These are phyloP conservation scores for Acanthochlamys bracteata DNA, from an alignment of 106 monocot species.

Conservation along the genomic window DNA sequence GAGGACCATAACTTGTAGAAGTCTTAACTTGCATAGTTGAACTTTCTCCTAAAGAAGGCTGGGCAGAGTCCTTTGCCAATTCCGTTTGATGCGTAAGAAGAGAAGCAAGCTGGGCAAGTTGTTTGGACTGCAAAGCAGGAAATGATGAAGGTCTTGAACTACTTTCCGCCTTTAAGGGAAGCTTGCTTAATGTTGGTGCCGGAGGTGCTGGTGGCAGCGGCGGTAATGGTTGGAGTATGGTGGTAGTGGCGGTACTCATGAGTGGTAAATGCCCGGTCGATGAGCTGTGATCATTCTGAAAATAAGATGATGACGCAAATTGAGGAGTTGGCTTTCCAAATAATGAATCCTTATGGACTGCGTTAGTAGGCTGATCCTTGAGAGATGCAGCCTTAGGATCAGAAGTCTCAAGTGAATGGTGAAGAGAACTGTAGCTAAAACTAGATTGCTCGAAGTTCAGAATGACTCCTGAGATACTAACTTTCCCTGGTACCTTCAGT, in stretches of 20 bases:
- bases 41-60: slow-evolving; percentile 11
- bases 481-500: slow-evolving; percentile 89
- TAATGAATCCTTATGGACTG: slow-evolving; percentile 17
- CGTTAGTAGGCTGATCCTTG: slow-evolving; percentile 8
- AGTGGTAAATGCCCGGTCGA: slow-evolving; percentile 28
- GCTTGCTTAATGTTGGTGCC: slow-evolving; percentile 10
- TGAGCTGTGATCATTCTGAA: slow-evolving; percentile 19
- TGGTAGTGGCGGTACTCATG: slow-evolving; percentile 9
- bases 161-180: slow-evolving; percentile 19
- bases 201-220: slow-evolving; percentile 3
- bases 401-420: slow-evolving; percentile 22
- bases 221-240: not conserved
- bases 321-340: slow-evolving; percentile 26
- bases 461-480: slow-evolving; percentile 93
- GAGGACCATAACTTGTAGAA: slow-evolving; percentile 6
- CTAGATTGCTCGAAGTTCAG: slow-evolving; percentile 59
- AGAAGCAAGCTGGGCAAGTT: slow-evolving; percentile 64
- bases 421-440: slow-evolving; percentile 33
- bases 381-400: slow-evolving; percentile 19
- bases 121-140: slow-evolving; percentile 44
- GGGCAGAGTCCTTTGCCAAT: slow-evolving; percentile 24
- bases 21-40: slow-evolving; percentile 6
- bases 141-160: slow-evolving; percentile 27
- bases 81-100: slow-evolving; percentile 64
- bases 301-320: slow-evolving; percentile 22